A percentile compares a stretch with the other conserved stretches of the same genome.
phyloP scores from a whole-genome alignment of 1,139 yeast genomes.

The Yamadazyma mexicana region DNA sequence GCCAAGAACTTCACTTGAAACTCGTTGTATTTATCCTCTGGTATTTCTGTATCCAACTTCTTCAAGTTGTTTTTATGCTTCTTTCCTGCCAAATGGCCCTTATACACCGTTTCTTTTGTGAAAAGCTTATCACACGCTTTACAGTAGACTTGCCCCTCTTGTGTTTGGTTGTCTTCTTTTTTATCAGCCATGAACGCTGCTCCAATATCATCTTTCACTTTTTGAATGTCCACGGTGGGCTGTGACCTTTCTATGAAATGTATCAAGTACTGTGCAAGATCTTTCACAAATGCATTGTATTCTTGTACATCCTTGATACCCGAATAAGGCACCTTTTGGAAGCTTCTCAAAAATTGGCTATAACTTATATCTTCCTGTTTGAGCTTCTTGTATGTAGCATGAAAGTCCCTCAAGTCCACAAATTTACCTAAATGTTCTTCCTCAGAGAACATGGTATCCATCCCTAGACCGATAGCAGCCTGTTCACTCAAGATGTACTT shows the following conservation, averaged over 20 bases:
- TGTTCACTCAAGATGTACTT: conserved; percentile 47
- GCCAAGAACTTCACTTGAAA: conserved; percentile 33
- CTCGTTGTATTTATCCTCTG: conserved; percentile 22
- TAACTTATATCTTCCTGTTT: conserved; percentile 39
- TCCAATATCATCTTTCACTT: background rate
- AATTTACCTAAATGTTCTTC: conserved; percentile 67
- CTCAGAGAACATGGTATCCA: conserved; percentile 51
- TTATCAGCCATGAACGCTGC: conserved; percentile 2
- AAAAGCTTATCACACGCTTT: conserved; percentile 64
- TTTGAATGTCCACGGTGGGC: conserved; percentile 42
- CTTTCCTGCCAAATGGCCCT: conserved; percentile 72
- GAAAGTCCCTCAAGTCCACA: conserved; percentile 55
- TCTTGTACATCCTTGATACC: conserved; percentile 24
- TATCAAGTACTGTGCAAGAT: conserved; percentile 46
- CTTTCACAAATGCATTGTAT: conserved; percentile 33
- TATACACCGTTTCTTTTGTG: conserved; percentile 61
- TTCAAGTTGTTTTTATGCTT: conserved; percentile 61
- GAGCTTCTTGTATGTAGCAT: conserved; percentile 52
- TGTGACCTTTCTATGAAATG: conserved; percentile 45
- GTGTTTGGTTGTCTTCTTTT: conserved; percentile 11
- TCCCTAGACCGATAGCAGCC: conserved; percentile 43
- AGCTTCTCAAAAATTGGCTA: conserved; percentile 48
- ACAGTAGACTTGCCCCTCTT: conserved; percentile 53
- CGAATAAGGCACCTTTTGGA: conserved; percentile 39
- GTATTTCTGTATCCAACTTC: conserved; percentile 2